Evolutionary conservation across 768 basidiomycete species (phyloP).

Genomic region (Clitopilus hobsonii): DNA sequence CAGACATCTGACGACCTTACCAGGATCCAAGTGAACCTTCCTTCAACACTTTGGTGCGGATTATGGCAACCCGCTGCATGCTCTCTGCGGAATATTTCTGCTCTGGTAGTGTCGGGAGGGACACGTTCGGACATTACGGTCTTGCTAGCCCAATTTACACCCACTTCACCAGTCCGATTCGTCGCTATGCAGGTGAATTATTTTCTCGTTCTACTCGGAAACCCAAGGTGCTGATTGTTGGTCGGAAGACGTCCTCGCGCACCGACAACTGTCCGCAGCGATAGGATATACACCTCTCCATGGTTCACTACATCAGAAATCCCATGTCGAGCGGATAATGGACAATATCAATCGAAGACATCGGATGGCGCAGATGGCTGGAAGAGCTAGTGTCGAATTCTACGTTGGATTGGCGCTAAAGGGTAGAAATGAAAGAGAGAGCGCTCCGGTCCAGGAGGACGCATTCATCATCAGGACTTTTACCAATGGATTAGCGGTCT

Average conservation of each 20-base stretch:
- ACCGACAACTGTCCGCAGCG: slow-evolving; percentile 89
- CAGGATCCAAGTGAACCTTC: slow-evolving; percentile 82
- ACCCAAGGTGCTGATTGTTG: not conserved
- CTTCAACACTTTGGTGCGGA: slow-evolving; percentile 96
- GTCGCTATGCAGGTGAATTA: slow-evolving; percentile 82
- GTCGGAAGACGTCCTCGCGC: slow-evolving; percentile 80
- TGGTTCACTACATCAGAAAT: slow-evolving; percentile 81
- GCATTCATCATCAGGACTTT: slow-evolving; percentile 94
- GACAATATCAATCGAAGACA: slow-evolving; percentile 89
- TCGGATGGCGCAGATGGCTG: slow-evolving; percentile 96
- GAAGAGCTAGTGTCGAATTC: slow-evolving; percentile 94
- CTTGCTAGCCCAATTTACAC: slow-evolving; percentile 97
- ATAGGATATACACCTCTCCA: slow-evolving; percentile 84
- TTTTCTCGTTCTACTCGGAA: not conserved
- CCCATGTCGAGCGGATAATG: slow-evolving; percentile 81
- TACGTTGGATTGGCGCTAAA: slow-evolving; percentile 93
- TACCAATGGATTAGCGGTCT: slow-evolving; percentile 94
- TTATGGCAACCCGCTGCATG: slow-evolving; percentile 99
- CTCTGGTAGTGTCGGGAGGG: slow-evolving; percentile 87
- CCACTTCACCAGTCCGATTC: slow-evolving; percentile 96
- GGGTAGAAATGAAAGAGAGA: slow-evolving; percentile 46
- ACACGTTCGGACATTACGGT: slow-evolving; percentile 96
- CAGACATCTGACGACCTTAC: not conserved
- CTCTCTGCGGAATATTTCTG: slow-evolving; percentile 97
- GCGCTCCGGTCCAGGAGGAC: slow-evolving; percentile 59